phyloP scores from a whole-genome alignment of 108 stramenopile species.

The Skeletonema grethae region DNA sequence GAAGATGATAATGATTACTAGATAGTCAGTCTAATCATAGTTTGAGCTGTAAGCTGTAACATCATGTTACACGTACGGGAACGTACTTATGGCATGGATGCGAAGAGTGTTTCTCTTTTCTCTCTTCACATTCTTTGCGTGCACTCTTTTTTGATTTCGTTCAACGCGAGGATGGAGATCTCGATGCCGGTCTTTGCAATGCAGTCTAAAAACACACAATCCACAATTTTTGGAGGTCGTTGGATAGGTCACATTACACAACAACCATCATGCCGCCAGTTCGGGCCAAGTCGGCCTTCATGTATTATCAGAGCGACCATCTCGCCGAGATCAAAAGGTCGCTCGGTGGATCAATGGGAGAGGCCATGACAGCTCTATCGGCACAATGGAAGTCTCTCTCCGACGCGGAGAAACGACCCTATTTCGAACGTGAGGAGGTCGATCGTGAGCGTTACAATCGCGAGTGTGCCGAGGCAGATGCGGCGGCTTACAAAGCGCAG shows the following conservation, averaged over 20 bases:
- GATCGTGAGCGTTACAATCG: conserved; percentile 73
- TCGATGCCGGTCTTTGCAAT: background rate
- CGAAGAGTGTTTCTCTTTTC: too few relatives aligned
- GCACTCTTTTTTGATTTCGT: too few relatives aligned
- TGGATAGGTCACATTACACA: background rate
- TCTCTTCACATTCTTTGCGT: too few relatives aligned
- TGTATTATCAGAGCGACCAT: conserved; percentile 75
- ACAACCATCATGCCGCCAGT: conserved; percentile 47
- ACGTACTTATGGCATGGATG: too few relatives aligned
- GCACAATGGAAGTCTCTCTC: conserved; percentile 72
- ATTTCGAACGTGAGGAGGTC: conserved; percentile 58
- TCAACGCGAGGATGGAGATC: too few relatives aligned
- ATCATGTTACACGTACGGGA: background rate
- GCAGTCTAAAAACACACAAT: background rate
- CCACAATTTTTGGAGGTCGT: background rate
- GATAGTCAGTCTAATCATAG: too few relatives aligned
- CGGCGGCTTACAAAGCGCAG: conserved; percentile 49
- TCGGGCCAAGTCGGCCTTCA: conserved; percentile 84
- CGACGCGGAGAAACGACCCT: conserved; percentile 43
- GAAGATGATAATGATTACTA: background rate
- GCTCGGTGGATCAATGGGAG: conserved; percentile 70
- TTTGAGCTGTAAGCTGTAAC: background rate
- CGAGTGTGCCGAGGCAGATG: conserved; percentile 80
- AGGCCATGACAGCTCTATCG: conserved; percentile 82
- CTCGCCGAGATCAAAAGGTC: conserved; percentile 67